Conservation (phyloP, 768 basidiomycete genomes). For the Pleurotus giganteus region DNA sequence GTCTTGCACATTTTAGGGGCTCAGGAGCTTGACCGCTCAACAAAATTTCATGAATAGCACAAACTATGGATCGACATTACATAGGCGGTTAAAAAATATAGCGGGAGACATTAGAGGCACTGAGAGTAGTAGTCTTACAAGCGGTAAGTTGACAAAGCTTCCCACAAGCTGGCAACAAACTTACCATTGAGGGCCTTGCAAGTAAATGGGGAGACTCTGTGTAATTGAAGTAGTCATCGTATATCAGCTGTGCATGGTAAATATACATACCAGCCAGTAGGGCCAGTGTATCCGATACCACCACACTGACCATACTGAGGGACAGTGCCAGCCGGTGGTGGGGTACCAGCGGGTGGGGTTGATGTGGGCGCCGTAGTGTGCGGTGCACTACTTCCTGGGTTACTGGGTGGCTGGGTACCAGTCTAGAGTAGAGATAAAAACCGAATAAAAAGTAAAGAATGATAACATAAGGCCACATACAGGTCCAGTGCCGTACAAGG, state of each 20-base stretch:
- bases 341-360: slow-evolving; percentile 12
- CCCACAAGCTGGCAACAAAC: slow-evolving; percentile 7
- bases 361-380: slow-evolving; percentile 18
- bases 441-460: background rate
- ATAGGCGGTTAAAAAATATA: slow-evolving; percentile 3
- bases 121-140: slow-evolving; percentile 34
- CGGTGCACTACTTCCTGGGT: slow-evolving; percentile 14
- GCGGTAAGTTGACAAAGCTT: background rate
- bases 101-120: slow-evolving; percentile 24
- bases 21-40: too few relatives aligned
- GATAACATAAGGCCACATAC: slow-evolving; percentile 8
- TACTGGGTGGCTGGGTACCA: slow-evolving; percentile 12
- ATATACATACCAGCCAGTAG: slow-evolving; percentile 34
- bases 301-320: slow-evolving; percentile 42
- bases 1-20: too few relatives aligned
- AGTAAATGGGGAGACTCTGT: slow-evolving; percentile 32
- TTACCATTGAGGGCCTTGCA: slow-evolving; percentile 34
- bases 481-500: slow-evolving; percentile 41
- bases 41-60: too few relatives aligned
- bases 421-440: slow-evolving; percentile 9
- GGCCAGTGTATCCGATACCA: slow-evolving; percentile 36
- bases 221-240: background rate
- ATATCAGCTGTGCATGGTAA: background rate
- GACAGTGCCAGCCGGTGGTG: slow-evolving; percentile 25
- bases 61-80: too few relatives aligned